Base-by-base conservation (phyloP, 2,329 filamentous ascomycete genomes). In the Nothomitra cinnamomea region DNA sequence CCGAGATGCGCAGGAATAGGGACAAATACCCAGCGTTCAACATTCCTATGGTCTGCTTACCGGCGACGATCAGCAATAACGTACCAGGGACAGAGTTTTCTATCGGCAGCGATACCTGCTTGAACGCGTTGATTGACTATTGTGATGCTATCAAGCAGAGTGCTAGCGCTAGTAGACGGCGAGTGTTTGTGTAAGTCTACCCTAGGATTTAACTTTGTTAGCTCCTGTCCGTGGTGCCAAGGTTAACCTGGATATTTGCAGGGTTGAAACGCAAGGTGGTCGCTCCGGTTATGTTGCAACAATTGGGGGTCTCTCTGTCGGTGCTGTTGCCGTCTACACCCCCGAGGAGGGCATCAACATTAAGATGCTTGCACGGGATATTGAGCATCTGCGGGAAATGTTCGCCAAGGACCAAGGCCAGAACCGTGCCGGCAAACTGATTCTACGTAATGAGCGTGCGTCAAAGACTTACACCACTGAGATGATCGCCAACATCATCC, bases 11-110 rank as follows among this genome's bases (percentile, higher is more conserved):
- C 60, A 80, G 86, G 70, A 88, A 84, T 13, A 77, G 88, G 54
- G 76, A 80, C 36, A 70, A 86, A 57, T 95, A 85, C 68, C 81
- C 86, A 10, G 83, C 85, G 1, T 85, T 98, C 64, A 88, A 87
- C 67, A 95, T 98, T 58, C 92, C 92, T 19, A 87, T 96, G 75
- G 78, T 84, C 53, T 77, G 95, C 42, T 75, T 98, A 24, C 92
- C 92, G 0, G 92, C 92, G n/a, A 98, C 92, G 8, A 90, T 98
- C 61, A 95, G 87, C 59, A 98, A 98, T 75, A 98, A 98, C 66
- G 92, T 98, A 3, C 92, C 92, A 0, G 92, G 92, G 40, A 95
- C 90, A 0, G 92, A 98, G 69, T 96, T 95, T 72, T 95, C 88
- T 1, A 79, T 98, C 47, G 92, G 92, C 43, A 95, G 88, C 32